Conservation (phyloP, 2,329 filamentous ascomycete genomes). For the Alternaria sp. region DNA sequence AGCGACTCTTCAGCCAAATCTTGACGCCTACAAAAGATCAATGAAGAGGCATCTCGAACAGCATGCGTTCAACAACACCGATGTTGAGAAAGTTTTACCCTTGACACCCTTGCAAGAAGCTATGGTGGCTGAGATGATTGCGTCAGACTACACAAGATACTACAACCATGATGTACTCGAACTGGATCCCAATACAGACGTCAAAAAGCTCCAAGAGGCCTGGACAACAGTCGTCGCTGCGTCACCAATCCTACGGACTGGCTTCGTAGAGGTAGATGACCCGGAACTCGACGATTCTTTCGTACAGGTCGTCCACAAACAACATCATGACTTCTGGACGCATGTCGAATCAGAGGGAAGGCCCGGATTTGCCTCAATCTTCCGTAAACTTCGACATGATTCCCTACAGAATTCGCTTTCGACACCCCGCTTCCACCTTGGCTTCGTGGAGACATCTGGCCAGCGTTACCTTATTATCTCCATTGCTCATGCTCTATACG, state of each 20-base stretch:
- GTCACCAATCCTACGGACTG: constrained; percentile 77
- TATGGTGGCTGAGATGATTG: constrained; percentile 81
- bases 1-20: constrained; percentile 12
- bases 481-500: constrained; percentile 85
- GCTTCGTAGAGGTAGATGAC: constrained; percentile 71
- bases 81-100: constrained; percentile 69
- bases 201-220: constrained; percentile 63
- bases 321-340: constrained; percentile 45
- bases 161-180: constrained; percentile 84
- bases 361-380: constrained; percentile 37
- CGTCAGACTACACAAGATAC: constrained; percentile 76
- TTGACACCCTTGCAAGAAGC: constrained; percentile 85
- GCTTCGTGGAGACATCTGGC: constrained; percentile 41
- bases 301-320: constrained; percentile 60
- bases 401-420: constrained; percentile 7
- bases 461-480: constrained; percentile 65
- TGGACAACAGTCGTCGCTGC: constrained; percentile 65
- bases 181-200: constrained; percentile 62
- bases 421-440: constrained; percentile 45
- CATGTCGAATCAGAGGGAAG: constrained; percentile 23
- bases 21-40: constrained; percentile 28
- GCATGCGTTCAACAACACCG: constrained; percentile 40
- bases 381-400: constrained; percentile 48
- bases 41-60: constrained; percentile 51
- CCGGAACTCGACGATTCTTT: constrained; percentile 61